Conservation (phyloP, 306 rosid species). For the Glycine soja region DNA sequence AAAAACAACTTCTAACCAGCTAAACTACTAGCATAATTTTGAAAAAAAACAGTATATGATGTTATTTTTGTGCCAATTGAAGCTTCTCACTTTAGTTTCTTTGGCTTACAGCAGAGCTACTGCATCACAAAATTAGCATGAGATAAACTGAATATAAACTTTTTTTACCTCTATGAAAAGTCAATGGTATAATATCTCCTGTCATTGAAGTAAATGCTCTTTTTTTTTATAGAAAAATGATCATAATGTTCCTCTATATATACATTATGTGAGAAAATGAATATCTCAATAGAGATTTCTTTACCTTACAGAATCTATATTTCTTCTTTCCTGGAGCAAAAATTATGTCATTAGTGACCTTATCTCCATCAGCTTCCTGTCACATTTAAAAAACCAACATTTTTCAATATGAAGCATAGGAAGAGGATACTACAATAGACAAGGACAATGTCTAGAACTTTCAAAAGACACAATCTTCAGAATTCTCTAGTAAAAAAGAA, state of each 20-base stretch:
- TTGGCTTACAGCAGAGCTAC: background rate
- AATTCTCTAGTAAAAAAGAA: constrained; percentile 1
- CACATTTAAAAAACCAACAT: constrained; percentile 27
- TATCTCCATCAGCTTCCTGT: constrained; percentile 83
- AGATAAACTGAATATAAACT: background rate
- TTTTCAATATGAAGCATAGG: constrained; percentile 31
- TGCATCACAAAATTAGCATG: constrained; percentile 13
- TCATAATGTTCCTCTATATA: constrained; percentile 13
- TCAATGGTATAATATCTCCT: background rate
- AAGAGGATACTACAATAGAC: constrained; percentile 12
- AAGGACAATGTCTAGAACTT: background rate
- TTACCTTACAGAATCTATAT: constrained; percentile 80
- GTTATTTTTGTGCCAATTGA: background rate
- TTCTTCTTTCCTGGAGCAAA: constrained; percentile 71
- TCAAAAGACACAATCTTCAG: background rate
- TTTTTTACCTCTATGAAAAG: background rate
- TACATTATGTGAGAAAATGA: constrained; percentile 4
- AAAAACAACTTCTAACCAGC: constrained; percentile 1
- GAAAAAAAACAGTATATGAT: background rate
- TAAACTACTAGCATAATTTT: background rate
- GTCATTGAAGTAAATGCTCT: background rate
- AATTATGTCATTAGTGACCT: constrained; percentile 70
- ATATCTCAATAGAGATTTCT: constrained; percentile 22
- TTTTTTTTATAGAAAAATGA: too few relatives aligned
- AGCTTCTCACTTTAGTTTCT: background rate